A percentile compares a stretch with the other conserved stretches of the same genome.
Evolutionary conservation across 2,329 filamentous ascomycete species (phyloP).

Genomic region (Pseudocercospora macadamiae): DNA sequence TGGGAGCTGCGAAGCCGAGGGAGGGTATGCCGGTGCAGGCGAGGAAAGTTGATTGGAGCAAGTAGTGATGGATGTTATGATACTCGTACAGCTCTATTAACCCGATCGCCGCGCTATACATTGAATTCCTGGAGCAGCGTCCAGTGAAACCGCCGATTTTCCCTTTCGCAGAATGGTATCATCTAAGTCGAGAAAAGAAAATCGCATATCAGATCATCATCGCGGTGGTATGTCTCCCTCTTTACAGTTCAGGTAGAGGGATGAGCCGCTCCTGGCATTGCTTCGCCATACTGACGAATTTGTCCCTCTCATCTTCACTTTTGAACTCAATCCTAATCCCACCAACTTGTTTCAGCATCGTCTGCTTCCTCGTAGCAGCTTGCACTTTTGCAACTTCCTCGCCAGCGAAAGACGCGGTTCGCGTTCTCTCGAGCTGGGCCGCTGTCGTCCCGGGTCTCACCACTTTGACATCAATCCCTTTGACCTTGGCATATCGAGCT

Average conservation of each 20-base stretch:
- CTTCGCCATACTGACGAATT: conserved; percentile 44
- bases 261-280: conserved; percentile 43
- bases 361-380: conserved; percentile 10
- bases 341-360: conserved; percentile 41
- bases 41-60: conserved; percentile 18
- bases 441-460: conserved; percentile 32
- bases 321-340: conserved; percentile 50
- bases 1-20: conserved; percentile 35
- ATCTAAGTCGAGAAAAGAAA: too few species aligned
- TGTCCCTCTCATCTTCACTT: conserved; percentile 44
- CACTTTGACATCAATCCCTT: conserved; percentile 45
- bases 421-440: conserved; percentile 13
- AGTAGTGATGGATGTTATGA: neutral
- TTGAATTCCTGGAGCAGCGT: too few species aligned
- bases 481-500: conserved; percentile 44
- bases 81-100: too few species aligned
- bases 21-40: conserved; percentile 36
- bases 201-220: neutral
- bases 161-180: neutral
- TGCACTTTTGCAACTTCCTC: conserved; percentile 24
- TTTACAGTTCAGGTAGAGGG: conserved; percentile 41
- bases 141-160: neutral
- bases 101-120: too few species aligned
- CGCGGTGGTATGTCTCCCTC: neutral
- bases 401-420: conserved; percentile 32